These are phyloP conservation scores for Parafenestella ontariensis DNA, from an alignment of 2,329 filamentous ascomycete genomes.

Conservation along the genomic window DNA sequence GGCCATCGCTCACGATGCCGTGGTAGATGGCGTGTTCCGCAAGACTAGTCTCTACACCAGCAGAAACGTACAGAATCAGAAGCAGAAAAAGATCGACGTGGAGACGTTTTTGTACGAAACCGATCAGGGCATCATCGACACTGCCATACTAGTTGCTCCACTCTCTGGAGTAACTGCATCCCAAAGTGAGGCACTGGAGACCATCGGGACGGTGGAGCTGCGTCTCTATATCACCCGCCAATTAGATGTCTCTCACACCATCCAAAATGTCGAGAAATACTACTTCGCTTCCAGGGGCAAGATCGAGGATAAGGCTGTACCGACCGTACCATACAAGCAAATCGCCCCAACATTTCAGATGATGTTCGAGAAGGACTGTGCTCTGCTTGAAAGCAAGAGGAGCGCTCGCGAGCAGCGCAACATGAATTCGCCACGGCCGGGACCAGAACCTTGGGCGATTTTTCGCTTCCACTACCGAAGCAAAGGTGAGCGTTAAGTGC, in stretches of 20 bases:
- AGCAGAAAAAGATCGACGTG: slow-evolving; percentile 28
- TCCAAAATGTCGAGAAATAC: slow-evolving; percentile 20
- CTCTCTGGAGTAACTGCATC: slow-evolving; percentile 60
- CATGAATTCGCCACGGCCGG: slow-evolving; percentile 33
- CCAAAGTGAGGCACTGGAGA: slow-evolving; percentile 18
- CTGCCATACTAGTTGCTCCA: slow-evolving; percentile 88
- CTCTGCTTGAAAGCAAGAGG: slow-evolving; percentile 14
- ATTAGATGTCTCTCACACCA: slow-evolving; percentile 19
- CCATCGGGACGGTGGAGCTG: slow-evolving; percentile 43
- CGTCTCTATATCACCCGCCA: slow-evolving; percentile 35
- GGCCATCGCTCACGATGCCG: slow-evolving; percentile 41
- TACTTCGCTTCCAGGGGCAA: background rate
- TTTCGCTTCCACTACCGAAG: slow-evolving; percentile 53
- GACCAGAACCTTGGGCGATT: slow-evolving; percentile 47
- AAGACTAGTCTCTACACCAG: slow-evolving; percentile 13
- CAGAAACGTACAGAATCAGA: slow-evolving; percentile 18
- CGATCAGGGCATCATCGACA: slow-evolving; percentile 72
- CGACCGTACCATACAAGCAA: slow-evolving; percentile 14
- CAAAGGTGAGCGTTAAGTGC: slow-evolving; percentile 19
- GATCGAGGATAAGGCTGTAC: background rate
- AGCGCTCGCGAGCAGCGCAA: slow-evolving; percentile 15
- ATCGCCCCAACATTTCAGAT: slow-evolving; percentile 33
- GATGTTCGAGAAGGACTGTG: slow-evolving; percentile 23
- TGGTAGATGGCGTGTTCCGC: slow-evolving; percentile 48
- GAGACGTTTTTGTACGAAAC: slow-evolving; percentile 26